Base-by-base conservation (phyloP, 1,139 yeast genomes). In the Taphrina pruni region DNA sequence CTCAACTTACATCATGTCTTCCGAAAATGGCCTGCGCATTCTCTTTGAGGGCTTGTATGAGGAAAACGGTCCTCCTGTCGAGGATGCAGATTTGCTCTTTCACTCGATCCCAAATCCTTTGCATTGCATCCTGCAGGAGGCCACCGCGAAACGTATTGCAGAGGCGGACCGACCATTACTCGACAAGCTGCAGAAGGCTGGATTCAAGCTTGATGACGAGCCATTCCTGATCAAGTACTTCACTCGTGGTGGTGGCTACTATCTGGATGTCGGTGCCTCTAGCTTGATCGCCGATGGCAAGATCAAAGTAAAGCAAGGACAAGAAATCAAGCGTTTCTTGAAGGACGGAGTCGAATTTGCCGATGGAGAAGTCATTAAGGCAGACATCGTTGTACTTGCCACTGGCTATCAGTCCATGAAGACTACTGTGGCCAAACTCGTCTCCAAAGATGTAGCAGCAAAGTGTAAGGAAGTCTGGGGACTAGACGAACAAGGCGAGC, bases 191-290 rank as follows among this genome's bases (percentile, higher is more conserved):
- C 74, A 72, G 46, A 71, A 75, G 43, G 77, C 75, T 21, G 84
- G 84, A 0, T 81, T 82, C 75, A 76, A 80, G 72, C 73, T 79
- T 17, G 81, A 81, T 72, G 77, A 78, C 26, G 84, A 84, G 21
- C 46, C 36, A 12, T 56, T 21, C 39, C 21, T 41, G 46, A 20
- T 56, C 36, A 35, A 56, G 62, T 81, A 80, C 72, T 75, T 76
- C 72, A 76, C 81, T 65, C 77, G 81, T 71, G 84, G 83, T 17
- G 83, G 84, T 1, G 84, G 84, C 43, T 82, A 80, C 73, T 82
- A 82, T 73, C 80, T 81, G 65, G 84, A 82, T 71, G 83, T 80
- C 61, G 84, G 84, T 6, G 79, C 81, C 69, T 79, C 82, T 54
- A 76, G 76, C 60, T 74, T 80, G 69, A 79, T 82, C 66, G 75